These are phyloP conservation scores for Xylaria intraflava DNA, from an alignment of 495 filamentous ascomycete species.

Conservation along the genomic window DNA sequence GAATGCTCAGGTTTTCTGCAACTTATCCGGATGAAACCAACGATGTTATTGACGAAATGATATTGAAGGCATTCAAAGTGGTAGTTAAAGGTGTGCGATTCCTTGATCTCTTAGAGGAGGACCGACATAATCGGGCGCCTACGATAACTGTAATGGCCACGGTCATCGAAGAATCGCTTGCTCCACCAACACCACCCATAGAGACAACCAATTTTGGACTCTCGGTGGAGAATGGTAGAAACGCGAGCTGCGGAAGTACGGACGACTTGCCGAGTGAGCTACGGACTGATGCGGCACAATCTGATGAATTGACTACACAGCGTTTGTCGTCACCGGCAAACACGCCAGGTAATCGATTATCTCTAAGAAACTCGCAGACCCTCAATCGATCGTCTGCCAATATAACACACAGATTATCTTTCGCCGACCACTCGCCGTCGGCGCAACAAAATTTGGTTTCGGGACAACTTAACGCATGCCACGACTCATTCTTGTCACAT, in stretches of 20 bases:
- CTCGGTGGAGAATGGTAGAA: slow-evolving; percentile 23
- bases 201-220: slow-evolving; percentile 44
- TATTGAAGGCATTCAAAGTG: slow-evolving; percentile 87
- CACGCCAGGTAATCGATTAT: slow-evolving; percentile 35
- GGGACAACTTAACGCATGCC: slow-evolving; percentile 61
- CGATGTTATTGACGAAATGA: slow-evolving; percentile 80
- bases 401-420: slow-evolving; percentile 49
- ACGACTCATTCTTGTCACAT: slow-evolving; percentile 82
- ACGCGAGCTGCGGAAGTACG: slow-evolving; percentile 33
- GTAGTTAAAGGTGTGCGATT: slow-evolving; percentile 87
- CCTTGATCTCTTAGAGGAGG: slow-evolving; percentile 81
- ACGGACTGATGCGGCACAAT: slow-evolving; percentile 28
- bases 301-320: slow-evolving; percentile 27
- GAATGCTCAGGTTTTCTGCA: slow-evolving; percentile 39
- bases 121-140: slow-evolving; percentile 44
- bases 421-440: slow-evolving; percentile 38
- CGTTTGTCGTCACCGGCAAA: slow-evolving; percentile 37
- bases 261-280: slow-evolving; percentile 24
- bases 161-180: slow-evolving; percentile 53
- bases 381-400: slow-evolving; percentile 41
- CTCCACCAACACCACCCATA: slow-evolving; percentile 68
- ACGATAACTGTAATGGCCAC: slow-evolving; percentile 53
- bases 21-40: slow-evolving; percentile 57
- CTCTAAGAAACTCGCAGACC: slow-evolving; percentile 24
- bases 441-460: slow-evolving; percentile 47